Evolutionary conservation across 2,329 filamentous ascomycete species (phyloP), one percentile per base, ranked within the genome.

Genomic region (Hysterium pulicare): DNA sequence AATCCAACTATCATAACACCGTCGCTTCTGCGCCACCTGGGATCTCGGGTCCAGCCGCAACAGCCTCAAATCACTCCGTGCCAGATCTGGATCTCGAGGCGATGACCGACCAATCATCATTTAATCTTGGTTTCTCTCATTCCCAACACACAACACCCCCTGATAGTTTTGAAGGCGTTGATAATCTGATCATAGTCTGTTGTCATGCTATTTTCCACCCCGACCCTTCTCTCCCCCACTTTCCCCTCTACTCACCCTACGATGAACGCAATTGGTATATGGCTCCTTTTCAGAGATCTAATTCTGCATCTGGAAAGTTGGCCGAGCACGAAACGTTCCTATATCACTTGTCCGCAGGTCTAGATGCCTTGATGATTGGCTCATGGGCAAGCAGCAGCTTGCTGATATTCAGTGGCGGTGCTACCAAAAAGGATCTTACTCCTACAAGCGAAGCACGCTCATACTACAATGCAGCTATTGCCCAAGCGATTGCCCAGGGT

Each of bases 321-420:
- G 84, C 84, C 44, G 88, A 95, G 66, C 87, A 86, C 2, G 77
- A 78, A 5, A 94, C 88, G 0, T 95, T 91, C 60, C 75, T 86
- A n/a, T 68, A 77, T 31, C 90, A 95, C 44, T 80, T 88, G 49
- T 76, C 80, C 50, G 77, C 79, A 0, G 87, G 86, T 0, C 59
- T 90, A 5, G 59, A 68, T 23, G 64, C 70, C 0, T 65, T 88
- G 6, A 66, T 67, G 1, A 58, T 70, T 16, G 74, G 66, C 17
- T 49, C 59, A 77, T 53, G 57, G 62, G 0, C 50, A 58, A 19
- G 72, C 74, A 54, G 48, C 16, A 55, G 50, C 1, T 59, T 85
- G 9, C 70, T 94, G 30, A 70, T 85, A 5, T 86, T 93, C 61
- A 90, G 86, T 1, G 89, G 88, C 75, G 88, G 72, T 21, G 61